A percentile compares a stretch with the other conserved stretches of the same genome.
These are phyloP conservation scores for Raphidocelis subcapitata DNA, from an alignment of 139 green algal species.

Conservation along the genomic window DNA sequence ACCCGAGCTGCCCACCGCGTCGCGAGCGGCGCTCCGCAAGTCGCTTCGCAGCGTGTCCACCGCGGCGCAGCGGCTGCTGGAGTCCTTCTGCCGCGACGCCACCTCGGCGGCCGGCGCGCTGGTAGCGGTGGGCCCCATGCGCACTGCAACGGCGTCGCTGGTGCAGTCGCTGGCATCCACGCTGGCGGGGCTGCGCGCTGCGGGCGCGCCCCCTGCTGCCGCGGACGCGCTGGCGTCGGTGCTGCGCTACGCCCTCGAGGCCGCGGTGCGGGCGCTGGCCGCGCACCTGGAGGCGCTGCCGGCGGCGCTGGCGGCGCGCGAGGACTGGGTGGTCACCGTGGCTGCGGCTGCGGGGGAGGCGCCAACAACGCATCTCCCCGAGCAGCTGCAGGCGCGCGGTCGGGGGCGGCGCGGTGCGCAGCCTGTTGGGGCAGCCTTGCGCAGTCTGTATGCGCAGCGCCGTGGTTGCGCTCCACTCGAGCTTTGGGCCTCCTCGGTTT, in stretches of 20 bases:
- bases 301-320: background rate
- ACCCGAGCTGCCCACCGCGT: conserved; percentile 7
- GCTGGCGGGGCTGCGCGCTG: background rate
- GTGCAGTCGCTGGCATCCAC: background rate
- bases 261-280: conserved; percentile 14
- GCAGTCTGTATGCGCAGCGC: background rate
- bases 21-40: background rate
- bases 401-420: background rate
- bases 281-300: conserved; percentile 4
- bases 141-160: no score
- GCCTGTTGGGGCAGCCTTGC: background rate
- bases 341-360: background rate
- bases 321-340: conserved; percentile 17
- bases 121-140: conserved; percentile 8
- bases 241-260: background rate
- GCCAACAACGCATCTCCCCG: conserved; percentile 14
- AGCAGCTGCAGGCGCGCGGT: conserved; percentile 16
- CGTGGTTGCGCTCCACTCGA: background rate
- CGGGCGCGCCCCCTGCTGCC: background rate
- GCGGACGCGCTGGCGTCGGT: background rate
- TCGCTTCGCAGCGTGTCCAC: background rate
- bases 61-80: background rate
- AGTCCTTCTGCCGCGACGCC: conserved; percentile 3
- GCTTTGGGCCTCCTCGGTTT: background rate
- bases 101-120: background rate